Evolutionary conservation across 148 eudicot genomes (phyloP).

Genomic region (Spergularia bocconei): DNA sequence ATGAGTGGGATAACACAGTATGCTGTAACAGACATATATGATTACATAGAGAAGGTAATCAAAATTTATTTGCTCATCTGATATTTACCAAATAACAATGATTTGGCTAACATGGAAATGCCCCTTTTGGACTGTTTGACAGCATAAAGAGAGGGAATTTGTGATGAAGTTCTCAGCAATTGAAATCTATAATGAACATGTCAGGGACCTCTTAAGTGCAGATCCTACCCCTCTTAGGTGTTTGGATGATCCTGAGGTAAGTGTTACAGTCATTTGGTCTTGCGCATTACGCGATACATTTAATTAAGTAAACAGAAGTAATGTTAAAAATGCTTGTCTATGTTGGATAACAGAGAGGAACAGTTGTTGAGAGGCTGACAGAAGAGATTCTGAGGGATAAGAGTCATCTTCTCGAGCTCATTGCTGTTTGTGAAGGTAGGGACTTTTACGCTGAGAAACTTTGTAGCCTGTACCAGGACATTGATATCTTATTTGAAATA

Average conservation of each 20-base stretch:
- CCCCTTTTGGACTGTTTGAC: constrained; percentile 3
- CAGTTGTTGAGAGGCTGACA: constrained; percentile 76
- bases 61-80: constrained; percentile 5
- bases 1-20: constrained; percentile 70
- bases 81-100: neutral
- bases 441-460: neutral
- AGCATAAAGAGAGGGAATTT: constrained; percentile 75
- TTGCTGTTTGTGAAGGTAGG: constrained; percentile 76
- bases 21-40: constrained; percentile 62
- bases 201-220: constrained; percentile 75
- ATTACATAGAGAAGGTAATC: constrained; percentile 53
- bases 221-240: constrained; percentile 77
- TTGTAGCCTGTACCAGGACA: neutral
- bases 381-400: constrained; percentile 63
- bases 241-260: constrained; percentile 96
- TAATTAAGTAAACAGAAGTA: neutral
- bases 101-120: neutral
- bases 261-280: constrained; percentile 5
- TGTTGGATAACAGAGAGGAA: constrained; percentile 66
- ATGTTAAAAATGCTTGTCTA: neutral
- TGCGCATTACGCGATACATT: neutral
- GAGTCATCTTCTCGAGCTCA: constrained; percentile 77
- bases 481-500: neutral
- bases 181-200: constrained; percentile 87
- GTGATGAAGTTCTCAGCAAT: constrained; percentile 80